These are phyloP conservation scores for Prosopis cineraria DNA, from an alignment of 306 rosid genomes.

Conservation along the genomic window DNA sequence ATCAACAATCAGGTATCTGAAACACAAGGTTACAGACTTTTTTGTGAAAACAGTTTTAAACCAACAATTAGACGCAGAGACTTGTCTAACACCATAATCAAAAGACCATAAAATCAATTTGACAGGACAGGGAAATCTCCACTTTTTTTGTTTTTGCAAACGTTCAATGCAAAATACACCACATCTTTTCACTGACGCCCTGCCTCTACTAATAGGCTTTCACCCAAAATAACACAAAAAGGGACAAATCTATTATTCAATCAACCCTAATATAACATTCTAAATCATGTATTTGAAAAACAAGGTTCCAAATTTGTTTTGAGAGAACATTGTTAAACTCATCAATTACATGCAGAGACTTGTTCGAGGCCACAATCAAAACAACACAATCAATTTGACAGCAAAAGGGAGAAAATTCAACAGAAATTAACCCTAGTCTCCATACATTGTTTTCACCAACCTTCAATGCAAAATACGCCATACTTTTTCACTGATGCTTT, in stretches of 20 bases:
- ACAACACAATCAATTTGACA: not conserved
- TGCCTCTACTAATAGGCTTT: not conserved
- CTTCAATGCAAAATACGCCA: not conserved
- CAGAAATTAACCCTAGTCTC: too few species aligned
- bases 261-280: not conserved
- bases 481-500: not conserved
- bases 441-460: not conserved
- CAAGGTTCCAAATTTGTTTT: not conserved
- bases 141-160: not conserved
- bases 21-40: too few species aligned
- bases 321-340: not conserved
- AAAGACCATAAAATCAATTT: too few species aligned
- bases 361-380: not conserved
- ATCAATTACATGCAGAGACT: not conserved
- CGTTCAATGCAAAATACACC: not conserved
- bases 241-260: not conserved
- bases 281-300: not conserved
- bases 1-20: too few species aligned
- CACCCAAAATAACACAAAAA: not conserved
- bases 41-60: too few species aligned
- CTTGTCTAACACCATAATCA: too few species aligned
- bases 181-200: not conserved
- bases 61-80: too few species aligned
- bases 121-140: too few species aligned
- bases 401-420: not conserved